Conservation (phyloP, 129 eudicot genomes). For the Smallanthus sonchifolius region DNA sequence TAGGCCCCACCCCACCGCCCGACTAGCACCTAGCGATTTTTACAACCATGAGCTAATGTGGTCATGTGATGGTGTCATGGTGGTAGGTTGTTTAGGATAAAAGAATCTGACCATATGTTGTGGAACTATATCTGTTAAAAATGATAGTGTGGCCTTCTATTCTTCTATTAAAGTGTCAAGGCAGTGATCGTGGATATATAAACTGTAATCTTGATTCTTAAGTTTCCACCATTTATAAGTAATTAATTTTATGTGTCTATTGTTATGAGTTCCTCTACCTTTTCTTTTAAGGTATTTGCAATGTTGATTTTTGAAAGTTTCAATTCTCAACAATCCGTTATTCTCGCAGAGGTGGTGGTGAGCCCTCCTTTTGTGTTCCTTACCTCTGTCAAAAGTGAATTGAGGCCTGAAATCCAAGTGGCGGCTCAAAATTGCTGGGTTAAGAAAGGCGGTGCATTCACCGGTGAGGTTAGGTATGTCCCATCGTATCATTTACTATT, state of each 20-base stretch:
- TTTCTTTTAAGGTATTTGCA: background rate
- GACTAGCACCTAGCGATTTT: too few relatives aligned
- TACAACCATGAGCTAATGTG: too few relatives aligned
- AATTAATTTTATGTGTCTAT: background rate
- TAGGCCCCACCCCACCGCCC: too few relatives aligned
- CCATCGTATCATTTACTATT: background rate
- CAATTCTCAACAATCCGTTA: background rate
- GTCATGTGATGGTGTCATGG: background rate
- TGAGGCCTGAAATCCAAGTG: slow-evolving; percentile 90
- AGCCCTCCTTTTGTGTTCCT: slow-evolving; percentile 95
- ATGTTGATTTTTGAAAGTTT: background rate
- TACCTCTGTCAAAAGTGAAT: slow-evolving; percentile 51
- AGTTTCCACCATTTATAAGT: background rate
- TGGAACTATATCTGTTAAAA: background rate
- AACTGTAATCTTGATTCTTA: background rate
- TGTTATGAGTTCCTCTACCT: background rate
- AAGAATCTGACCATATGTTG: background rate
- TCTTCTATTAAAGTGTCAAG: background rate
- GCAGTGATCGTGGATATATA: background rate
- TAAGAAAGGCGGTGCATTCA: slow-evolving; percentile 95
- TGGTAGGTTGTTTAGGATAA: background rate
- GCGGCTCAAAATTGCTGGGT: slow-evolving; percentile 99
- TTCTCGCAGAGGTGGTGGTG: slow-evolving; percentile 88
- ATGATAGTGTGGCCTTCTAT: background rate
- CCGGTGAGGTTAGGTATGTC: slow-evolving; percentile 95